A percentile compares a stretch with the other conserved stretches of the same genome.
Evolutionary conservation across 306 rosid genomes (phyloP).

Genomic region (Neltuma alba): DNA sequence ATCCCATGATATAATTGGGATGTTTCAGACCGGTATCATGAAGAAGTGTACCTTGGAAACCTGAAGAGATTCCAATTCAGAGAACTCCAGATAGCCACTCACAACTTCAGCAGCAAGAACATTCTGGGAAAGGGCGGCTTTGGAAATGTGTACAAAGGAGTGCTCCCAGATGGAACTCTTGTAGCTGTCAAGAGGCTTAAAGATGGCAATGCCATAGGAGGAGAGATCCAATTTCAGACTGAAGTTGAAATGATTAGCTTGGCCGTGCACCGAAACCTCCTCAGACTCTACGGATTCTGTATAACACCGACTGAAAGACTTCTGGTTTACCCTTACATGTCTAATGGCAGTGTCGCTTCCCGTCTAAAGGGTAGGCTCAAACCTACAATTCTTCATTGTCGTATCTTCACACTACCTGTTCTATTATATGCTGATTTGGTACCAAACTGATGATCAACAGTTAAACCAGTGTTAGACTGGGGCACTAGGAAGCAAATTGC

Average conservation of each 20-base stretch:
- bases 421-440: slow-evolving; percentile 12
- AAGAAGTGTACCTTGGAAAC: slow-evolving; percentile 88
- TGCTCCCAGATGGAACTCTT: slow-evolving; percentile 73
- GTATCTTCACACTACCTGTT: neutral
- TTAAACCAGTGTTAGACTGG: slow-evolving; percentile 87
- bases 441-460: slow-evolving; percentile 42
- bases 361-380: slow-evolving; percentile 73
- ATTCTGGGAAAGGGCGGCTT: slow-evolving; percentile 92
- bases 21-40: slow-evolving; percentile 69
- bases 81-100: slow-evolving; percentile 87
- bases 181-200: slow-evolving; percentile 95
- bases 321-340: slow-evolving; percentile 90
- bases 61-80: slow-evolving; percentile 82
- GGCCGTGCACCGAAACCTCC: slow-evolving; percentile 91
- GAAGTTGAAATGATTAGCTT: slow-evolving; percentile 98
- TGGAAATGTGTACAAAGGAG: slow-evolving; percentile 93
- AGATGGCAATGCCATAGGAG: slow-evolving; percentile 79
- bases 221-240: slow-evolving; percentile 94
- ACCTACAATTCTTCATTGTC: neutral
- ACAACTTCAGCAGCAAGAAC: slow-evolving; percentile 87
- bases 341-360: slow-evolving; percentile 94
- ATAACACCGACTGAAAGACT: slow-evolving; percentile 81
- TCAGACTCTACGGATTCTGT: slow-evolving; percentile 81
- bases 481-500: slow-evolving; percentile 87
- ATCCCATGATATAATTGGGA: slow-evolving; percentile 4